These are phyloP conservation scores for Fusarium nelsonii DNA, from an alignment of 2,329 filamentous ascomycete species.

Conservation along the genomic window DNA sequence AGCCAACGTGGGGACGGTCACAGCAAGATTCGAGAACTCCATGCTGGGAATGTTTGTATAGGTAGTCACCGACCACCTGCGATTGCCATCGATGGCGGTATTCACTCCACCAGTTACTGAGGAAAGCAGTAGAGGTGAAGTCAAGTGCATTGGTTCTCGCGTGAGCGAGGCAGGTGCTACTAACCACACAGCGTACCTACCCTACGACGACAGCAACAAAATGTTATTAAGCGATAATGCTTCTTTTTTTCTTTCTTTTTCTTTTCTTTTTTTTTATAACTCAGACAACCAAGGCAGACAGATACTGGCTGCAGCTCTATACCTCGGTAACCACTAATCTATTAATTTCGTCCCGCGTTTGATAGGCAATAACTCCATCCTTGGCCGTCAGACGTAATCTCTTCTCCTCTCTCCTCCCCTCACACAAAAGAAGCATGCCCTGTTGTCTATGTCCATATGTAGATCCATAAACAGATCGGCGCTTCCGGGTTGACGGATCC, in stretches of 20 bases:
- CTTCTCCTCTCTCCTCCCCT: neutral
- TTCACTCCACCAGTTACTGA: too few relatives aligned
- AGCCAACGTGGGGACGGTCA: neutral
- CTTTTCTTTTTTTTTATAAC: too few relatives aligned
- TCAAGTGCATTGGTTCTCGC: neutral
- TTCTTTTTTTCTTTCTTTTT: neutral
- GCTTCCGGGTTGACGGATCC: neutral
- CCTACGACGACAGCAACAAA: neutral
- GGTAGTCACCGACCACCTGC: too few relatives aligned
- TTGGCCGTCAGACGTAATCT: neutral
- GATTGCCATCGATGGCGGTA: too few relatives aligned
- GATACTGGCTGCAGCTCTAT: too few relatives aligned
- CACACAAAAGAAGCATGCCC: neutral
- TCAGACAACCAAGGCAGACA: too few relatives aligned
- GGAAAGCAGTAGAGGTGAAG: too few relatives aligned
- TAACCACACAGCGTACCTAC: neutral
- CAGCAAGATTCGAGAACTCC: too few relatives aligned
- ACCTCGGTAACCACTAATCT: neutral
- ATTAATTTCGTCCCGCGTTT: neutral
- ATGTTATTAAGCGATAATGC: neutral
- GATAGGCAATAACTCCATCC: neutral
- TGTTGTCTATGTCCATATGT: neutral
- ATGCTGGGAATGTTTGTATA: too few relatives aligned
- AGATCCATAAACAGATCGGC: constrained; percentile 14
- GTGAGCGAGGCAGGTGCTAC: neutral